Conservation (phyloP, 331 rosid species). For the Dryas integrifolia region DNA sequence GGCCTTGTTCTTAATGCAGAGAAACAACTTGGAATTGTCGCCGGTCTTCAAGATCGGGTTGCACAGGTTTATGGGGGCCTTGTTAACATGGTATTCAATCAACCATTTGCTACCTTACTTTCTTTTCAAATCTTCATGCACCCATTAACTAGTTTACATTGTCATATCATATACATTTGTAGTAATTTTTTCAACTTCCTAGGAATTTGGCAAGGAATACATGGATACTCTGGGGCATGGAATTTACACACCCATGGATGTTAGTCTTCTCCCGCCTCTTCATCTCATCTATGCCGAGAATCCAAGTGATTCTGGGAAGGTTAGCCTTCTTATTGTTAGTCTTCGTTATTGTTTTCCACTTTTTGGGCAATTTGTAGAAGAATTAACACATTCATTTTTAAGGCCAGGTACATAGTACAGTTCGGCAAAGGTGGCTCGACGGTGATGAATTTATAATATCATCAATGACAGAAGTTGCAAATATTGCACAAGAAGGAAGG, state of each 20-base stretch:
- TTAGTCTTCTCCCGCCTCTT: slow-evolving; percentile 73
- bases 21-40: slow-evolving; percentile 85
- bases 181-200: background rate
- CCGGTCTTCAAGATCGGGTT: slow-evolving; percentile 95
- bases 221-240: slow-evolving; percentile 77
- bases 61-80: slow-evolving; percentile 92
- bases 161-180: background rate
- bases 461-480: slow-evolving; percentile 73
- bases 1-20: slow-evolving; percentile 74
- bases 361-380: background rate
- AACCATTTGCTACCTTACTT: background rate
- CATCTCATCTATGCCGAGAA: slow-evolving; percentile 76
- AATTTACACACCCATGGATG: slow-evolving; percentile 70
- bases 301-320: slow-evolving; percentile 99
- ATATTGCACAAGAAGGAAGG: slow-evolving; percentile 70
- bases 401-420: slow-evolving; percentile 78
- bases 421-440: slow-evolving; percentile 79
- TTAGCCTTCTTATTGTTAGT: slow-evolving; percentile 13
- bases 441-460: slow-evolving; percentile 78
- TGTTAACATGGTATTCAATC: slow-evolving; percentile 67
- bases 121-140: background rate
- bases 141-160: background rate
- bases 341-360: background rate
- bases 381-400: background rate
- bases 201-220: slow-evolving; percentile 81